phyloP scores from a whole-genome alignment of 2,329 filamentous ascomycete species.

The Fusarium globosum region DNA sequence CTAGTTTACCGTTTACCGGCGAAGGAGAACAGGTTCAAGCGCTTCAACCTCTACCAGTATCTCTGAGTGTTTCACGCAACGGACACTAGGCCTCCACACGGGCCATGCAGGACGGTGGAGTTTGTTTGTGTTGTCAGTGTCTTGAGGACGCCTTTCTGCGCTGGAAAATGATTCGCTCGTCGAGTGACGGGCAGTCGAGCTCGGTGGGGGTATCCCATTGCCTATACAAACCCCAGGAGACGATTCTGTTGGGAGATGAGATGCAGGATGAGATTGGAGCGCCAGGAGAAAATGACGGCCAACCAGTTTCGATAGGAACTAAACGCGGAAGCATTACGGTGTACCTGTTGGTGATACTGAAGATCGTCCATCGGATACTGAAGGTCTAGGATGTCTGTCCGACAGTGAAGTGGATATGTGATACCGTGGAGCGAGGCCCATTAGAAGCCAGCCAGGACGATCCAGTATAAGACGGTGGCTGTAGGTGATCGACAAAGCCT shows the following conservation, averaged over 20 bases:
- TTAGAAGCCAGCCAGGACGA: constrained; percentile 12
- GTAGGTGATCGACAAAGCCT: constrained; percentile 14
- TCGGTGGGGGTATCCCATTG: constrained; percentile 2
- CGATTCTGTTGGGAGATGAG: not conserved
- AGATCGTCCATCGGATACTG: constrained; percentile 4
- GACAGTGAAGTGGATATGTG: constrained; percentile 17
- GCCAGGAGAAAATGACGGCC: not conserved
- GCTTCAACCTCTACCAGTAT: not conserved
- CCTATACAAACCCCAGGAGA: constrained; percentile 1
- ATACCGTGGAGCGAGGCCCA: constrained; percentile 1
- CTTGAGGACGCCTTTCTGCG: constrained; percentile 31
- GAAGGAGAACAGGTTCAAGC: constrained; percentile 24
- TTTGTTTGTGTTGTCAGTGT: constrained; percentile 21
- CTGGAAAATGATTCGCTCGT: constrained; percentile 11
- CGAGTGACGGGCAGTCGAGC: constrained; percentile 2
- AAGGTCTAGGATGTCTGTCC: not conserved
- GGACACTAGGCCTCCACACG: constrained; percentile 22
- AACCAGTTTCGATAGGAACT: not conserved
- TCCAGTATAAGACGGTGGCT: constrained; percentile 17
- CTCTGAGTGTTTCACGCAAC: constrained; percentile 19
- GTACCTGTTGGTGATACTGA: not conserved
- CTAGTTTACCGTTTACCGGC: constrained; percentile 15
- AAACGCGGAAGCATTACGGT: not conserved
- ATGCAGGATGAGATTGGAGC: not conserved
- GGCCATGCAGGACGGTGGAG: constrained; percentile 28